Evolutionary conservation across 768 basidiomycete genomes (phyloP).

Genomic region (Suillus hirtellus): DNA sequence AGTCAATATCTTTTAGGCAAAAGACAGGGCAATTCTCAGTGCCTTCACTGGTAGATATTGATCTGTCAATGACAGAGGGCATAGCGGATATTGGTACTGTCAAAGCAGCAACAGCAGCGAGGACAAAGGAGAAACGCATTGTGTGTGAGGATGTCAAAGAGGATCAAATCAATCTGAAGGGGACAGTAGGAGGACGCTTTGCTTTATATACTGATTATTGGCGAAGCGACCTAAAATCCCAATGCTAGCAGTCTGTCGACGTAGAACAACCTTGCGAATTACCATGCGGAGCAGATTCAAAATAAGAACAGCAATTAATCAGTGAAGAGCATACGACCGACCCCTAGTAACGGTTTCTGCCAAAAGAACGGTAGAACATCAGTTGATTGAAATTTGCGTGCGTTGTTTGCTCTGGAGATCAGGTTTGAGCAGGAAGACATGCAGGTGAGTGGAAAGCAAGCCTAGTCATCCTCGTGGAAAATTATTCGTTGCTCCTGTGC

Average conservation of each 20-base stretch:
- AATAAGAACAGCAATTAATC: neutral
- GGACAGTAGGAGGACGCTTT: neutral
- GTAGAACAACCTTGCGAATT: neutral
- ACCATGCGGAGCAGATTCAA: neutral
- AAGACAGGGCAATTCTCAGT: neutral
- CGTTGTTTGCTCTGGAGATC: neutral
- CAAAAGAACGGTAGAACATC: neutral
- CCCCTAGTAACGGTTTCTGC: neutral
- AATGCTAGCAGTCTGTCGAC: neutral
- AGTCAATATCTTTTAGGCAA: neutral
- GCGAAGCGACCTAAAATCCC: neutral
- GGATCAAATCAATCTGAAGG: neutral
- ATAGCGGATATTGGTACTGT: neutral
- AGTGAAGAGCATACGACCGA: neutral
- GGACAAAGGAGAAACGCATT: neutral
- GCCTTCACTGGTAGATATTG: neutral
- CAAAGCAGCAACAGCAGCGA: neutral
- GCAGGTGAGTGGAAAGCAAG: neutral
- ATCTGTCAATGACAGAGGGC: neutral
- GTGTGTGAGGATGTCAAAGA: neutral
- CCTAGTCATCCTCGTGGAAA: slow-evolving; percentile 54
- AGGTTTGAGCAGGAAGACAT: neutral
- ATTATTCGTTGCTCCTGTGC: slow-evolving; percentile 40
- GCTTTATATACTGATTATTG: neutral
- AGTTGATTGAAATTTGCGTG: neutral